phyloP scores from a whole-genome alignment of 768 basidiomycete species.

The Mycena epipterygia region DNA sequence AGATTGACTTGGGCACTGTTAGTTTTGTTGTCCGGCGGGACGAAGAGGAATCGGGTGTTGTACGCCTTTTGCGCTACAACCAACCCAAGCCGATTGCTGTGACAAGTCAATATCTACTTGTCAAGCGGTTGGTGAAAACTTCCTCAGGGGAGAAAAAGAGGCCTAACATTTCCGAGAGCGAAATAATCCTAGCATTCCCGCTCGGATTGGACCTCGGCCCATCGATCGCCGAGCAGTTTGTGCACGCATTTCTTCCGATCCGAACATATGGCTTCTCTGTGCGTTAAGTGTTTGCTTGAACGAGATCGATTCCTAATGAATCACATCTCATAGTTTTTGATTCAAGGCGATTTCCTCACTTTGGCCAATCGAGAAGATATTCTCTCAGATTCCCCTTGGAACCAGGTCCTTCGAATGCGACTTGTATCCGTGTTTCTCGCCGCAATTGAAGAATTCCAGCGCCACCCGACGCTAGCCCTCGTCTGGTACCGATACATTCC shows the following conservation, averaged over 20 bases:
- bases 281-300: neutral
- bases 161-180: neutral
- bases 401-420: slow-evolving; percentile 34
- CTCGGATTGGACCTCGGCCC: slow-evolving; percentile 1
- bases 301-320: no score
- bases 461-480: slow-evolving; percentile 31
- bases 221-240: slow-evolving; percentile 2
- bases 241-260: slow-evolving; percentile 24
- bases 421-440: slow-evolving; percentile 37
- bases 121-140: neutral
- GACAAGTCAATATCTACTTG: neutral
- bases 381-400: slow-evolving; percentile 40
- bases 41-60: neutral
- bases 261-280: slow-evolving; percentile 19
- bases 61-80: neutral
- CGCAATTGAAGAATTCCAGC: slow-evolving; percentile 37
- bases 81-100: no score
- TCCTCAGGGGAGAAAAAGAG: neutral
- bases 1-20: neutral
- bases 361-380: slow-evolving; percentile 44
- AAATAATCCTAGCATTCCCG: slow-evolving; percentile 4
- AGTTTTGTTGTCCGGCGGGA: neutral
- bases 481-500: slow-evolving; percentile 44
- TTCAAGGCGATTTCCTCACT: slow-evolving; percentile 47
- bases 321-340: slow-evolving; percentile 40